phyloP scores from a whole-genome alignment of 2,329 filamentous ascomycete species.

The Pseudogymnoascus sp. region DNA sequence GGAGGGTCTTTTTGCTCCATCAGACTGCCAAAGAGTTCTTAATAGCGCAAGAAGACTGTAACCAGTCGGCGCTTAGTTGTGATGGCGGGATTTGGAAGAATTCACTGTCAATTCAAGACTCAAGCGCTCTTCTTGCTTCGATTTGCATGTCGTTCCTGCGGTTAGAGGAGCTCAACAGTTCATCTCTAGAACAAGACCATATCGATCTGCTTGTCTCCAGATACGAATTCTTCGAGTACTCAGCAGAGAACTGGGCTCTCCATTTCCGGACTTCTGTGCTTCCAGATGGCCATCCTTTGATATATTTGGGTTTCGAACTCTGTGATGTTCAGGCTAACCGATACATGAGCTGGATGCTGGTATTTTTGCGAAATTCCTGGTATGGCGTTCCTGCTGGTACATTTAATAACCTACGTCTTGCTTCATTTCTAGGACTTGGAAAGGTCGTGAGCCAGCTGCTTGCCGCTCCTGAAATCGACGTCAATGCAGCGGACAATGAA shows the following conservation, averaged over 20 bases:
- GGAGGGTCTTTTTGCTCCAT: slow-evolving; percentile 31
- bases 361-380: too few species aligned
- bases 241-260: background rate
- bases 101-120: slow-evolving; percentile 8
- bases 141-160: slow-evolving; percentile 4
- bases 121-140: slow-evolving; percentile 7
- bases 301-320: background rate
- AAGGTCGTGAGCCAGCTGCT: background rate
- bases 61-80: background rate
- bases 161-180: background rate
- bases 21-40: slow-evolving; percentile 34
- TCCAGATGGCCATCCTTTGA: background rate
- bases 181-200: too few species aligned
- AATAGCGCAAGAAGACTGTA: background rate
- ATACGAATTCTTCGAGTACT: background rate
- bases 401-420: background rate
- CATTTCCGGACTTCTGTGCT: slow-evolving; percentile 4
- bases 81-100: slow-evolving; percentile 5
- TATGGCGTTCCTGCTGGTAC: background rate
- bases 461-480: too few species aligned
- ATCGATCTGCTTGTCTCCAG: background rate
- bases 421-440: background rate
- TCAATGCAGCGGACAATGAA: too few species aligned
- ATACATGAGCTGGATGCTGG: too few species aligned
- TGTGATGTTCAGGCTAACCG: background rate